phyloP scores from a whole-genome alignment of 2,329 filamentous ascomycete genomes.

The Monilinia laxa region DNA sequence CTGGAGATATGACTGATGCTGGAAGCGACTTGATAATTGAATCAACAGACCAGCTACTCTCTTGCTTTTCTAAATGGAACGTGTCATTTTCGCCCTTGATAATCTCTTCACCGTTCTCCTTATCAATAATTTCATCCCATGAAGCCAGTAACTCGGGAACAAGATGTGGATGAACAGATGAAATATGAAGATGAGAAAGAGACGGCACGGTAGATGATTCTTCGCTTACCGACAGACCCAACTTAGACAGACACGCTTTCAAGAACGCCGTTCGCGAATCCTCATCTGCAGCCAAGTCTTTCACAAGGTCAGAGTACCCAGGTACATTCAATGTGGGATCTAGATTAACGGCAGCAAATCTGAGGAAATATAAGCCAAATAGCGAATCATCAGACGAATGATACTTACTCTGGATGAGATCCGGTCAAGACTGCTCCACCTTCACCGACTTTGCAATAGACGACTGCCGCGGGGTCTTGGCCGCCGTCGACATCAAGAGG shows the following conservation, averaged over 20 bases:
- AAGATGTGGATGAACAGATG: constrained; percentile 62
- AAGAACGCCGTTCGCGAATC: constrained; percentile 70
- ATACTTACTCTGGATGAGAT: constrained; percentile 82
- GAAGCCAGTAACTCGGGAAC: constrained; percentile 66
- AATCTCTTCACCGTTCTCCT: constrained; percentile 64
- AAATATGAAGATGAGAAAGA: constrained; percentile 80
- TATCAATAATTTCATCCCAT: constrained; percentile 66
- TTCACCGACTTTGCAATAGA: constrained; percentile 80
- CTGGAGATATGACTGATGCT: constrained; percentile 25
- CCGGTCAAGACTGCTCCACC: constrained; percentile 80
- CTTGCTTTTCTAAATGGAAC: constrained; percentile 72
- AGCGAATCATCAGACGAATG: not conserved
- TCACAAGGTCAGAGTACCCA: constrained; percentile 68
- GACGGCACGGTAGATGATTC: constrained; percentile 70
- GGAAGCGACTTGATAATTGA: constrained; percentile 55
- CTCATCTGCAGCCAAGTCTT: constrained; percentile 67
- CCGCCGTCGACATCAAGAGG: constrained; percentile 75
- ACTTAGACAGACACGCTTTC: constrained; percentile 73
- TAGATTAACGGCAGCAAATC: constrained; percentile 80
- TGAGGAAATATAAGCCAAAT: constrained; percentile 43
- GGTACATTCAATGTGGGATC: constrained; percentile 64
- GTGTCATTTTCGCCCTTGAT: constrained; percentile 80
- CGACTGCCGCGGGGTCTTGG: constrained; percentile 73
- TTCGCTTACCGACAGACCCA: constrained; percentile 76
- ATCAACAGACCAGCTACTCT: constrained; percentile 58